Evolutionary conservation across 1,284 basidiomycete genomes (phyloP), one percentile per base, ranked within the genome.

Genomic region (Moesziomyces aphidis): DNA sequence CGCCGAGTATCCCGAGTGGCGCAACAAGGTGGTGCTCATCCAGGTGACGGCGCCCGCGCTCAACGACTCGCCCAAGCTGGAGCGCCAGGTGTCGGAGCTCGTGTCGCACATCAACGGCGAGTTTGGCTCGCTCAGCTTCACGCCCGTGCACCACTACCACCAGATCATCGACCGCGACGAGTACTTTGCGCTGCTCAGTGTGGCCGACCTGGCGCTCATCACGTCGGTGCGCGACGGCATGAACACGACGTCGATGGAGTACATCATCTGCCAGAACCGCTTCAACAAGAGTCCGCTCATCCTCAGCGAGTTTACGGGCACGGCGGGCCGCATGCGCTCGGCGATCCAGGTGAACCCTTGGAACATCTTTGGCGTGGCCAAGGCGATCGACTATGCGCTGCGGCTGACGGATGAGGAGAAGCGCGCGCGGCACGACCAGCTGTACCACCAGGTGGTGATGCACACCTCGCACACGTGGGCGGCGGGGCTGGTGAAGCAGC

Each of bases 111-210:
- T 99, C 87, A 99, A 99, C 81, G 95, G 95, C 73, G 91, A 95
- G 81, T 98, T 95, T 84, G 97, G 96, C 43, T 92, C 91, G 67
- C 87, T 99, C 49, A 94, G 97, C 86, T 99, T 98, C 83, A 94
- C 95, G 71, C 96, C 97, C 11, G 93, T 98, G n/a, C 96, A 99
- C 84, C 97, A 99, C 84, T 99, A 98, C 53, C 96, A 99, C 86
- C 96, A 99, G 87, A 91, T 94, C 5, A 91, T 99, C 80, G 96
- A 97, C 85, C 74, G 86, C 85, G 94, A 98, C 86, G 96, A 99
- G 86, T 99, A 97, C 86, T 98, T 97, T 86, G 96, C 94, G 1
- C 89, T 99, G n/a, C 88, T 99, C 22, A 92, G 91, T 28, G 95
- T 95, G 0, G 96, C 96, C 13, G 96, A 98, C 85, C 89, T 99